Evolutionary conservation across 2,329 filamentous ascomycete genomes (phyloP).

Genomic region (Fusarium cicatricum): DNA sequence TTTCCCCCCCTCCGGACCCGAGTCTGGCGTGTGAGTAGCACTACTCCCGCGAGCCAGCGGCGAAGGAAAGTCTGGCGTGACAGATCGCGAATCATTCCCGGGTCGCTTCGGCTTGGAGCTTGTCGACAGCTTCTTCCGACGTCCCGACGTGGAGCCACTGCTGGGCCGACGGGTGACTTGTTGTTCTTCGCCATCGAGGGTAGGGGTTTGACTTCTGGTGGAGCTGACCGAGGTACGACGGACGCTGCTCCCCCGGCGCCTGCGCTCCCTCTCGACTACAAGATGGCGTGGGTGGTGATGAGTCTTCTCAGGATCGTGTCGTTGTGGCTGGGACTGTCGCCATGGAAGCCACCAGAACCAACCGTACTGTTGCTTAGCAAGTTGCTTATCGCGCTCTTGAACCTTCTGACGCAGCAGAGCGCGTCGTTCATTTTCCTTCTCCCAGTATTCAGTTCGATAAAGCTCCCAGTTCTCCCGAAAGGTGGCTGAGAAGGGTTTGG

Average conservation of each 20-base stretch:
- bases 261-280: constrained; percentile 56
- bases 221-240: constrained; percentile 62
- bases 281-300: constrained; percentile 51
- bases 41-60: constrained; percentile 61
- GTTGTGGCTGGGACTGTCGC: constrained; percentile 51
- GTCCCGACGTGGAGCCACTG: constrained; percentile 58
- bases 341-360: constrained; percentile 91
- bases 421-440: constrained; percentile 91
- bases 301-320: constrained; percentile 50
- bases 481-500: constrained; percentile 93
- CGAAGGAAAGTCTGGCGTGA: constrained; percentile 63
- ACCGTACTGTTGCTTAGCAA: constrained; percentile 72
- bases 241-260: constrained; percentile 60
- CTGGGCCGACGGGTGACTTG: constrained; percentile 54
- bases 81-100: constrained; percentile 58
- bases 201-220: constrained; percentile 59
- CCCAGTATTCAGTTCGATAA: constrained; percentile 95
- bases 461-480: constrained; percentile 98
- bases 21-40: constrained; percentile 34
- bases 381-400: constrained; percentile 70
- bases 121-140: constrained; percentile 60
- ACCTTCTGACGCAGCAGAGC: constrained; percentile 75
- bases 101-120: constrained; percentile 54
- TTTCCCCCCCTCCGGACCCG: constrained; percentile 32
- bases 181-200: constrained; percentile 56